Evolutionary conservation across 2,329 filamentous ascomycete genomes (phyloP), one percentile per base, ranked within the genome.

Genomic region (Immersiporthe knoxdaviesiana): DNA sequence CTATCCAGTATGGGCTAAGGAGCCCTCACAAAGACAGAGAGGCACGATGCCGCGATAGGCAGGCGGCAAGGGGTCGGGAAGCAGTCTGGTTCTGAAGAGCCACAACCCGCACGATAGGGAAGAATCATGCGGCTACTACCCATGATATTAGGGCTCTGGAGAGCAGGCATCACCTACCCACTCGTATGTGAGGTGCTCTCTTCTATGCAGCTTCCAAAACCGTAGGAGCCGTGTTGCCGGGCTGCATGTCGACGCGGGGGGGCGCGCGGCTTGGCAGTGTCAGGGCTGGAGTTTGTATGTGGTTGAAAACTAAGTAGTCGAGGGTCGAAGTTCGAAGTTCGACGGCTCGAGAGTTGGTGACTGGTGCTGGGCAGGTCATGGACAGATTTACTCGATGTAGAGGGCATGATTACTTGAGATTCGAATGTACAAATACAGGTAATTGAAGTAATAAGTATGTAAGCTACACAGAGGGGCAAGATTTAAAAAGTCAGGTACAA

Each of bases 141-240:
- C 21, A 47, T n/a, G n/a, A 3, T 21, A 47, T 39, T 62, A 24
- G 6, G 6, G 2, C n/a, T n/a, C n/a, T n/a, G n/a, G n/a, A 27
- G 35, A 24, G 21, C 39, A 41, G 59, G n/a, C 11, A 18, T 10
- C 35, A 37, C 35, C 8, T 35, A 47, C 44, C 44, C 18, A n/a
- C 44, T 21, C 35, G 14, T 41, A 18, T 27, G 32, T n/a, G 30
- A 32, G 54, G 18, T 24, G 44, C 30, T 47, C 10, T 66, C n/a
- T 66, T 60, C 64, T 47, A 32, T 66, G 54, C 64, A 66, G 54
- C 56, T 66, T 66, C 63, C 54, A 16, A 35, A 44, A 41, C 27
- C 12, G 63, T 44, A 18, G 21, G 21, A 56, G 27, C 24, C 52
- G 52, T 14, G 32, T 6, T 35, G 56, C 56, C 56, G 32, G 32